Base-by-base conservation (phyloP, 164 flowering plant genomes). In the Vitis labrusca region DNA sequence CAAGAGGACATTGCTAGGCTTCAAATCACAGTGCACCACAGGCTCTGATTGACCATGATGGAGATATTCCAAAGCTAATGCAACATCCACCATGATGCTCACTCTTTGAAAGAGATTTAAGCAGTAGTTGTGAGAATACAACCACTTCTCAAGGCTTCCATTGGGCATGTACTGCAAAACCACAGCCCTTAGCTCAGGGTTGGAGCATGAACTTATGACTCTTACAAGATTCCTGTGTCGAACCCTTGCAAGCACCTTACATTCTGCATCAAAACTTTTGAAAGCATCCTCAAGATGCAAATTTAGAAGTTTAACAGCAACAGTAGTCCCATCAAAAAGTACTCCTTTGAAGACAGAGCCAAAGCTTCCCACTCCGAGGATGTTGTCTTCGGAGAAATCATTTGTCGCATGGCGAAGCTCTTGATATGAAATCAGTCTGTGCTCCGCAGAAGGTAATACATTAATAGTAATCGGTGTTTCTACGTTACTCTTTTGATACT, bases 21-120 rank as follows among this genome's bases (percentile, higher is more conserved):
- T 72, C 47, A 74, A 16, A 66, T 74, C 77, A 62, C 79, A 76
- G 13, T 76, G 79, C 10, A 68, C 65, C 1, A 75, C 53, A 8
- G 74, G 74, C 1, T 16, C 16, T 57, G 64, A 16, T 15, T 57
- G 52, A 8, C 72, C 75, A 71, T 67, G 69, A 6, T 74, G 77
- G 30, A 74, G 77, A 49, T 74, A 74, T 9, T 74, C 70, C 57
- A 74, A 12, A 1, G 74, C 63, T 10, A 37, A 30, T 13, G 65
- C 65, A 8, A 62, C 65, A 44, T 62, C 65, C 9, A 62, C 15
- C 50, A 44, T 44, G 37, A 62, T 62, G 4, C 44, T n/a, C n/a
- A 62, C 8, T 30, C 65, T 9, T 15, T 62, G 50, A 0, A 10
- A 10, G 8, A 62, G 15, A 32, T 6, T 17, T 13, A 62, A 3